phyloP scores from a whole-genome alignment of 768 basidiomycete genomes.

The Cubamyces lactineus region DNA sequence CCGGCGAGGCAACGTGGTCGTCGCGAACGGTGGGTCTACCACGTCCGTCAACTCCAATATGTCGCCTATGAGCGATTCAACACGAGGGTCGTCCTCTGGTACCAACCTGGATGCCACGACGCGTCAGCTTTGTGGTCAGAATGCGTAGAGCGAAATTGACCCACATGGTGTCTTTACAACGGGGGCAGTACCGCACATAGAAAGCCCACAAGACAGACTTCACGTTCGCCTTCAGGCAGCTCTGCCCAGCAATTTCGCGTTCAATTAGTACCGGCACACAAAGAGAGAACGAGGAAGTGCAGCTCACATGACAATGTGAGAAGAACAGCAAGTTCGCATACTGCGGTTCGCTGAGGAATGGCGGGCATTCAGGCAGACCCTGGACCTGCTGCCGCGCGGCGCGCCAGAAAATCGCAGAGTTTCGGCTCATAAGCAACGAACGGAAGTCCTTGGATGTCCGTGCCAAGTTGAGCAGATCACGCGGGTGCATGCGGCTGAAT shows the following conservation, averaged over 20 bases:
- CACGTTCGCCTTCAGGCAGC: constrained; percentile 17
- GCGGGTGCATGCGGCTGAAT: constrained; percentile 18
- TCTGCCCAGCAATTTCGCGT: not conserved
- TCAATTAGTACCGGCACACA: not conserved
- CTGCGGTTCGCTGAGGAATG: constrained; percentile 20
- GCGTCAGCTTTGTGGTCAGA: too few relatives aligned
- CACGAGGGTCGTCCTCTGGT: too few relatives aligned
- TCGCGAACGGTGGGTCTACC: too few relatives aligned
- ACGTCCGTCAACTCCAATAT: too few relatives aligned
- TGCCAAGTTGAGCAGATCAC: constrained; percentile 24
- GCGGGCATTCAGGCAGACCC: constrained; percentile 24
- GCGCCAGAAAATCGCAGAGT: constrained; percentile 18
- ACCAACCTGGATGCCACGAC: too few relatives aligned
- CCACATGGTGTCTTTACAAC: constrained; percentile 14
- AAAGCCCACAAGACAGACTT: constrained; percentile 20
- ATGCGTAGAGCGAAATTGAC: not conserved
- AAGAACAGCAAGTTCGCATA: constrained; percentile 28
- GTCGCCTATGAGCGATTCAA: too few relatives aligned
- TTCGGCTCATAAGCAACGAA: constrained; percentile 19
- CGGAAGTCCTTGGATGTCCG: constrained; percentile 23
- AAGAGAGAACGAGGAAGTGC: not conserved
- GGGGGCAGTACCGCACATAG: constrained; percentile 19
- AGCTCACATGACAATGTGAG: constrained; percentile 23
- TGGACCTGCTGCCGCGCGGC: constrained; percentile 13
- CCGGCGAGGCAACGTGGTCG: too few relatives aligned